phyloP scores from a whole-genome alignment of 768 basidiomycete genomes.

The Hydnomerulius pinastri region DNA sequence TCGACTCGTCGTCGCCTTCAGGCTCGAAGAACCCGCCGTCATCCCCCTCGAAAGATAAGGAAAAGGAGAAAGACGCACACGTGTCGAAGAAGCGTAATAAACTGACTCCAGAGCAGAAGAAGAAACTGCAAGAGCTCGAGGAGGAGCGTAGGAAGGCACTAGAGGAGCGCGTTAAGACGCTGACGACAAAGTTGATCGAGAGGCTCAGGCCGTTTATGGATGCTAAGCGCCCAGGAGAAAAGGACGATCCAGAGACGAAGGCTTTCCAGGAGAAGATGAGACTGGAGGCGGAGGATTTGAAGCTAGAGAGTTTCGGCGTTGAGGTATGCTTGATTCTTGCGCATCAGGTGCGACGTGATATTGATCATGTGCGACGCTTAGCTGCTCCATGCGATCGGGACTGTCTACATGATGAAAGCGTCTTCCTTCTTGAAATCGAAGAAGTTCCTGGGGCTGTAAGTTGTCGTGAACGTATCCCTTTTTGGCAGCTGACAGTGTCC shows the following conservation, averaged over 20 bases:
- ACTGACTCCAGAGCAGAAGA: slow-evolving; percentile 79
- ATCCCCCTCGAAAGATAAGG: slow-evolving; percentile 39
- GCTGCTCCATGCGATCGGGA: slow-evolving; percentile 89
- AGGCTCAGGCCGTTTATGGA: slow-evolving; percentile 89
- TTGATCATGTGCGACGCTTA: slow-evolving; percentile 27
- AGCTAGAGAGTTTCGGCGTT: slow-evolving; percentile 96
- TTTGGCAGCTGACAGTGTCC: slow-evolving; percentile 8
- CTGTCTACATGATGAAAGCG: slow-evolving; percentile 91
- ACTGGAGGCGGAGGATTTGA: slow-evolving; percentile 90
- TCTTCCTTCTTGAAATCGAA: slow-evolving; percentile 88
- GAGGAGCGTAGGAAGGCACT: slow-evolving; percentile 77
- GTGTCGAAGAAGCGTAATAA: slow-evolving; percentile 43
- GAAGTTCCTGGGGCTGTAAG: slow-evolving; percentile 88
- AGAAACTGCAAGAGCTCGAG: slow-evolving; percentile 82
- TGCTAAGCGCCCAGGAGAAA: slow-evolving; percentile 78
- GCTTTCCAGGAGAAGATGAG: slow-evolving; percentile 76
- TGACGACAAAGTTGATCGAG: slow-evolving; percentile 82
- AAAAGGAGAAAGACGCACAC: slow-evolving; percentile 37
- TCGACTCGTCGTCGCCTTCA: slow-evolving; percentile 16
- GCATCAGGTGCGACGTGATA: not conserved
- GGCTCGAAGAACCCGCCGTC: slow-evolving; percentile 25
- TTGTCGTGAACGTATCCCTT: slow-evolving; percentile 18
- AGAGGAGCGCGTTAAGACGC: slow-evolving; percentile 70
- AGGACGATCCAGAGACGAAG: slow-evolving; percentile 80
- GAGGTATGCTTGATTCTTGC: slow-evolving; percentile 59